Evolutionary conservation across 2,329 filamentous ascomycete genomes (phyloP).

Genomic region (Colletotrichum sp.): DNA sequence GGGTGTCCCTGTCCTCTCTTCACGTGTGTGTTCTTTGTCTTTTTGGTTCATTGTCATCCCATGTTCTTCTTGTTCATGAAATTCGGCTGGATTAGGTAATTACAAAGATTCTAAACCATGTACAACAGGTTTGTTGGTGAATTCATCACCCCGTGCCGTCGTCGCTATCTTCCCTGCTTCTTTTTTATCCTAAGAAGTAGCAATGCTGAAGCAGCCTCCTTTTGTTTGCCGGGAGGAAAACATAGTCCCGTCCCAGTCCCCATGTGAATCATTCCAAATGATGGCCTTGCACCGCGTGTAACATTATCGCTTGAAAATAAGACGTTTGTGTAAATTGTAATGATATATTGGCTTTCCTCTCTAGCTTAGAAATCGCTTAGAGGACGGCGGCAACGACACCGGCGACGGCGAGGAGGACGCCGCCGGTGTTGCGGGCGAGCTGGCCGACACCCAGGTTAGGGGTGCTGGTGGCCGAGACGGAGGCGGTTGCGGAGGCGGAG

Average conservation of each 20-base stretch:
- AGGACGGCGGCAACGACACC: conserved; percentile 42
- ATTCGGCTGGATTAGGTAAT: conserved; percentile 13
- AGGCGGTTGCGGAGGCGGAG: conserved; percentile 22
- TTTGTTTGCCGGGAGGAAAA: background rate
- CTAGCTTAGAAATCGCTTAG: conserved; percentile 25
- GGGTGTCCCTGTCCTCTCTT: background rate
- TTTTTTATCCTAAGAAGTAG: background rate
- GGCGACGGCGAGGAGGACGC: conserved; percentile 40
- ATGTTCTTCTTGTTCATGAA: background rate
- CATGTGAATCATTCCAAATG: background rate
- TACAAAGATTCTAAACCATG: conserved; percentile 15
- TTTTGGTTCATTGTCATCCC: background rate
- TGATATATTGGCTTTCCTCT: background rate
- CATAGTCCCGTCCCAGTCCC: background rate
- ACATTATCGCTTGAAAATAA: background rate
- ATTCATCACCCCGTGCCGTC: background rate
- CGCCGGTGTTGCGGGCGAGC: conserved; percentile 35
- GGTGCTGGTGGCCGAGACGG: conserved; percentile 22
- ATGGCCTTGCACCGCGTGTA: background rate
- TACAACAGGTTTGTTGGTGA: background rate
- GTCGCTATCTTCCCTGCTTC: background rate
- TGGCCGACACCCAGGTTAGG: conserved; percentile 31
- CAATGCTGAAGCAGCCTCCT: background rate
- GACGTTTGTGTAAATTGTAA: background rate
- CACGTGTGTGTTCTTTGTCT: background rate